Evolutionary conservation across 257 asterid species (phyloP).

Genomic region (Lantana camara): DNA sequence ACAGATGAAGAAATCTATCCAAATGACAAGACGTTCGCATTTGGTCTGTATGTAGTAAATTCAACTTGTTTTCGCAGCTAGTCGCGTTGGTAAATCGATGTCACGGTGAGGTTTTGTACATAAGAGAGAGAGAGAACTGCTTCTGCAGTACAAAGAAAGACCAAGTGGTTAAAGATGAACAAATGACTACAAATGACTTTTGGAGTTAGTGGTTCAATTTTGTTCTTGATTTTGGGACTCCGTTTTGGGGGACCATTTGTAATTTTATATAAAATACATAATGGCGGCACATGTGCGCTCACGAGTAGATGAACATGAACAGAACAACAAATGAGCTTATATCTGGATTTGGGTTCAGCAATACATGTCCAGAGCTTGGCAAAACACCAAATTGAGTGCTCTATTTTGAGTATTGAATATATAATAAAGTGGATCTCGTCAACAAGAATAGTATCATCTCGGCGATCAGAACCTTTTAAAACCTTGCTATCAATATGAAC

Average conservation of each 20-base stretch:
- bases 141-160: too few relatives aligned
- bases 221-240: neutral
- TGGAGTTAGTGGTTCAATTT: neutral
- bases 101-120: neutral
- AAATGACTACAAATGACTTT: neutral
- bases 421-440: too few relatives aligned
- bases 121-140: too few relatives aligned
- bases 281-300: neutral
- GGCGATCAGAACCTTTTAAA: neutral
- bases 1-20: too few relatives aligned
- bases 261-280: neutral
- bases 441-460: neutral
- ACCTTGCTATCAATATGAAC: neutral
- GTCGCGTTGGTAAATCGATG: neutral
- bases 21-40: too few relatives aligned
- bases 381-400: neutral
- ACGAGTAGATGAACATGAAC: neutral
- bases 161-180: too few relatives aligned
- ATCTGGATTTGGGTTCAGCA: too few relatives aligned
- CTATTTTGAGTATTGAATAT: too few relatives aligned
- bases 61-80: too few relatives aligned
- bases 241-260: neutral
- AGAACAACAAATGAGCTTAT: too few relatives aligned
- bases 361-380: neutral
- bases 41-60: too few relatives aligned